A percentile compares a stretch with the other conserved stretches of the same genome.
phyloP scores from a whole-genome alignment of 257 asterid genomes.

The Solanum sejunctum region DNA sequence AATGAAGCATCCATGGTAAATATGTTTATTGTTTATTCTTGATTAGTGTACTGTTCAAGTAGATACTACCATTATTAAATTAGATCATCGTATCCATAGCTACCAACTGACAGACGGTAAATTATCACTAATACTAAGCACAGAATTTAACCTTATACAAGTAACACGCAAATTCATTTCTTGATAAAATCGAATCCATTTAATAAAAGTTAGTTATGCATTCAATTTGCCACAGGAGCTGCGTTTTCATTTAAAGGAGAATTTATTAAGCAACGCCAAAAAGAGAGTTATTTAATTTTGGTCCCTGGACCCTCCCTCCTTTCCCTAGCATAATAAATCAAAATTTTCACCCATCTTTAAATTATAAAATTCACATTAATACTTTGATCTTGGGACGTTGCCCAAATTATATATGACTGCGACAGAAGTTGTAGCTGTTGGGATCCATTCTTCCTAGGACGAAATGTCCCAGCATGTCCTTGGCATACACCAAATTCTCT shows the following conservation, averaged over 20 bases:
- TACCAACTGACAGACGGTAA: background rate
- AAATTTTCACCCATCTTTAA: background rate
- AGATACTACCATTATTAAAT: background rate
- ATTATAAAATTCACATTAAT: background rate
- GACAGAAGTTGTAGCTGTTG: conserved; percentile 32
- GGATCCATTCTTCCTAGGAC: conserved; percentile 45
- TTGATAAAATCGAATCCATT: background rate
- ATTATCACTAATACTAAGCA: background rate
- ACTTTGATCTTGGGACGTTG: background rate
- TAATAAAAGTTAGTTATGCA: background rate
- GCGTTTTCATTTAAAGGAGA: background rate
- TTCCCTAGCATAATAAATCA: background rate
- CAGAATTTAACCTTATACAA: background rate
- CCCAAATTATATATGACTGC: conserved; percentile 14
- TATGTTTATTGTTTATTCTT: background rate
- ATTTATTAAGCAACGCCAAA: background rate
- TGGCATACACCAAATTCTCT: conserved; percentile 55
- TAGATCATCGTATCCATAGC: background rate
- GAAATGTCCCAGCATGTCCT: conserved; percentile 57
- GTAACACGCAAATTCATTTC: background rate
- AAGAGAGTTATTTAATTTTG: background rate
- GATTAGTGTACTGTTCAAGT: background rate
- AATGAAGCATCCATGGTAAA: background rate
- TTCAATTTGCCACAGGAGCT: background rate
- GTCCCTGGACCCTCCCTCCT: background rate